Evolutionary conservation across 352 stramenopile genomes (phyloP).

Genomic region (Phytophthora melonis): DNA sequence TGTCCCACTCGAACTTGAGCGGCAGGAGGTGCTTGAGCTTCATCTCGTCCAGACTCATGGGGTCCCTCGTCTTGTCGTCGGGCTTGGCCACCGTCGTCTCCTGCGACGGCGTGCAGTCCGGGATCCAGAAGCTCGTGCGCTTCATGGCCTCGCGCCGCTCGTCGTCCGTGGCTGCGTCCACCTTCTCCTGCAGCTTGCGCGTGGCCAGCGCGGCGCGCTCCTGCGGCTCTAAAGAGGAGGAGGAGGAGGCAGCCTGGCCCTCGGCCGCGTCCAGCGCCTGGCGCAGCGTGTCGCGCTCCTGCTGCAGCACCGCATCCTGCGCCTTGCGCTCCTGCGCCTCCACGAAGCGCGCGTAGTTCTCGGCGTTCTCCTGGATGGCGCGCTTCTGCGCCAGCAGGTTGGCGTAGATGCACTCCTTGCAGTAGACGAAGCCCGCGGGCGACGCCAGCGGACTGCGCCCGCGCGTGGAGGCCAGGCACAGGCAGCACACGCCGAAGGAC

Average conservation of each 20-base stretch:
- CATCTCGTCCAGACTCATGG: conserved; percentile 85
- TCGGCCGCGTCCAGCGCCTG: conserved; percentile 53
- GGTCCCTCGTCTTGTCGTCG: conserved; percentile 80
- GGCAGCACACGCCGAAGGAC: conserved; percentile 77
- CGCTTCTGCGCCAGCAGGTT: conserved; percentile 88
- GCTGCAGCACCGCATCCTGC: conserved; percentile 58
- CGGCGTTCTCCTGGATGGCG: conserved; percentile 74
- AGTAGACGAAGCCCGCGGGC: conserved; percentile 81
- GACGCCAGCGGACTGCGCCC: conserved; percentile 73
- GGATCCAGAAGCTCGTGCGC: conserved; percentile 89
- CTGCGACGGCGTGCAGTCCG: conserved; percentile 76
- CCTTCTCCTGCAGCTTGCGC: conserved; percentile 74
- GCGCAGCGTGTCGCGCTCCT: conserved; percentile 64
- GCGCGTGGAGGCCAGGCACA: conserved; percentile 73
- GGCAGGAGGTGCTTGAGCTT: conserved; percentile 92
- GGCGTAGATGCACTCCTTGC: conserved; percentile 90
- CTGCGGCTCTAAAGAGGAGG: not conserved
- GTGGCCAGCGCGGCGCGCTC: conserved; percentile 19
- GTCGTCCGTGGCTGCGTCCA: conserved; percentile 77
- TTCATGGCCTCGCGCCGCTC: conserved; percentile 84
- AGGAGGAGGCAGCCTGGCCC: not conserved
- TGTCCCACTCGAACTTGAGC: conserved; percentile 83
- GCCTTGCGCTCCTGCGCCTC: conserved; percentile 57
- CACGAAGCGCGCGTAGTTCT: conserved; percentile 69
- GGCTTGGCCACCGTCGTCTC: conserved; percentile 62